These are phyloP conservation scores for Lentinula raphanica DNA, from an alignment of 768 basidiomycete genomes.

Conservation along the genomic window DNA sequence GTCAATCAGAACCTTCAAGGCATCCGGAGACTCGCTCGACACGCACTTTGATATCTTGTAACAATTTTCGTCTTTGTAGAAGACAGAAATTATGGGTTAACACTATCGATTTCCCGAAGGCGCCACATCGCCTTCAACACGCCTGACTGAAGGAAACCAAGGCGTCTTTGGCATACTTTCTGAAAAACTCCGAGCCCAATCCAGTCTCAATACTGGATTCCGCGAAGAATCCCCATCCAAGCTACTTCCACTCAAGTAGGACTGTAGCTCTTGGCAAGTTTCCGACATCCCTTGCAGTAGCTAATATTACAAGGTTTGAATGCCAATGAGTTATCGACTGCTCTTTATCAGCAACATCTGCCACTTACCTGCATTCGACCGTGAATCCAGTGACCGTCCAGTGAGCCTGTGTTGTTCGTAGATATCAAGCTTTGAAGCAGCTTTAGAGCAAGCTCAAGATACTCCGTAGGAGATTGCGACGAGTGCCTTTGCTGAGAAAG, in stretches of 20 bases:
- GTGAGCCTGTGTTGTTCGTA: background rate
- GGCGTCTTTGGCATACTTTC: background rate
- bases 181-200: background rate
- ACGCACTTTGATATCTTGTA: too few species aligned
- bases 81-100: background rate
- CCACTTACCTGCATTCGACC: background rate
- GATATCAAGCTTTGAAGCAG: background rate
- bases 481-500: background rate
- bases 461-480: background rate
- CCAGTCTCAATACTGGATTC: background rate
- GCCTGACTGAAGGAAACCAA: slow-evolving; percentile 1
- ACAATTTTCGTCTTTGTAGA: background rate
- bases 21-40: background rate
- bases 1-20: background rate
- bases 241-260: background rate
- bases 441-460: background rate
- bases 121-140: background rate
- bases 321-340: background rate
- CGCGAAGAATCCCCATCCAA: background rate
- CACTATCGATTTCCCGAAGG: background rate
- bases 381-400: background rate
- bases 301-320: background rate
- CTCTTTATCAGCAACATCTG: background rate
- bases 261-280: background rate
- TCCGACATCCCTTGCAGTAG: background rate